Evolutionary conservation across 2,329 filamentous ascomycete species (phyloP).

Genomic region (Ambrosiella cleistominuta): DNA sequence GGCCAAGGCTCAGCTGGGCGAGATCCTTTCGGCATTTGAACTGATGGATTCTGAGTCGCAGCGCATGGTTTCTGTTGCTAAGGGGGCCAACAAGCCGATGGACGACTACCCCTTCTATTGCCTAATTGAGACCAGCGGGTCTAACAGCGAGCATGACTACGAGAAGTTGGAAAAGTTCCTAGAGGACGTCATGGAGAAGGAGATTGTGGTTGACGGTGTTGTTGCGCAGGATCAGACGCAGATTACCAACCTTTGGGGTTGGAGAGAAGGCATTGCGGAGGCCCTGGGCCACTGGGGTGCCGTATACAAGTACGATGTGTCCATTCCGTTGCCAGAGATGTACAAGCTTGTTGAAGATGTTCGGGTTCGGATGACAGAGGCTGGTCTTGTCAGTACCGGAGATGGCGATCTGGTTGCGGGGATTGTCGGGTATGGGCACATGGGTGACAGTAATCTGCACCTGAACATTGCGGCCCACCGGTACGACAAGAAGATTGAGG

Average conservation of each 20-base stretch:
- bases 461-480: conserved; percentile 70
- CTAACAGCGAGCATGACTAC: conserved; percentile 81
- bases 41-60: conserved; percentile 85
- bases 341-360: conserved; percentile 83
- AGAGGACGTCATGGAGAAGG: conserved; percentile 76
- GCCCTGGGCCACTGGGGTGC: conserved; percentile 77
- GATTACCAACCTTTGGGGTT: conserved; percentile 67
- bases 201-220: conserved; percentile 76
- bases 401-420: conserved; percentile 46
- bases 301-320: conserved; percentile 97
- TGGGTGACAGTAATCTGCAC: conserved; percentile 93
- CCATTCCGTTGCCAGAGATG: conserved; percentile 73
- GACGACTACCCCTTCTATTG: conserved; percentile 92
- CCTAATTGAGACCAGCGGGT: conserved; percentile 88
- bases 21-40: conserved; percentile 95
- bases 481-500: conserved; percentile 78
- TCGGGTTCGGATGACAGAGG: conserved; percentile 50
- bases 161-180: conserved; percentile 83
- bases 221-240: conserved; percentile 90
- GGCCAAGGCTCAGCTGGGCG: conserved; percentile 76
- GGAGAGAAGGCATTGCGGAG: conserved; percentile 87
- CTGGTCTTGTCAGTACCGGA: conserved; percentile 60
- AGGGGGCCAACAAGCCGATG: conserved; percentile 60
- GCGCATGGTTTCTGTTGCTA: conserved; percentile 55
- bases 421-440: conserved; percentile 94